These are phyloP conservation scores for Mycena filopes DNA, from an alignment of 768 basidiomycete genomes.

Conservation along the genomic window DNA sequence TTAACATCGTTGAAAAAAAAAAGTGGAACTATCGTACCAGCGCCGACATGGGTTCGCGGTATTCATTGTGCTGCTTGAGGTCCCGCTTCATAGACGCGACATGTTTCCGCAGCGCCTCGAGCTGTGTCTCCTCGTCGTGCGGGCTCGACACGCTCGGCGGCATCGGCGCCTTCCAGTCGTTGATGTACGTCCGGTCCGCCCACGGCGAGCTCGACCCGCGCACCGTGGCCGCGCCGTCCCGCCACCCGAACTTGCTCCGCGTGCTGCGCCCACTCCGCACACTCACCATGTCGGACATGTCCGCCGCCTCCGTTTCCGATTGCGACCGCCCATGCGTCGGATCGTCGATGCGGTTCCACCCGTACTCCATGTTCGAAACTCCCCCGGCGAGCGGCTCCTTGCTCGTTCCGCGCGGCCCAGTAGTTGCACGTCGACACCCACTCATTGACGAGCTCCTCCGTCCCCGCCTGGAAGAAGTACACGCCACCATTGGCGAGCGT, in stretches of 20 bases:
- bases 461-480: slow-evolving; percentile 99
- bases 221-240: slow-evolving; percentile 72
- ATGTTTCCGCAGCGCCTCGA: slow-evolving; percentile 90
- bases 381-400: slow-evolving; percentile 96
- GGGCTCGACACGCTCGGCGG: slow-evolving; percentile 85
- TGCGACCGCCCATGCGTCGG: slow-evolving; percentile 60
- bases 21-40: slow-evolving; percentile 66
- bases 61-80: slow-evolving; percentile 82
- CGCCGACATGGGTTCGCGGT: slow-evolving; percentile 83
- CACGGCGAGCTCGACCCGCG: slow-evolving; percentile 77
- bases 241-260: slow-evolving; percentile 79
- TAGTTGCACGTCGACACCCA: slow-evolving; percentile 99
- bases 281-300: slow-evolving; percentile 74
- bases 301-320: slow-evolving; percentile 67
- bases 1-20: slow-evolving; percentile 1
- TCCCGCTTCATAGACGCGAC: slow-evolving; percentile 80
- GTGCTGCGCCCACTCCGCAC: slow-evolving; percentile 80
- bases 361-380: slow-evolving; percentile 99
- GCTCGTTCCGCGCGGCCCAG: slow-evolving; percentile 95
- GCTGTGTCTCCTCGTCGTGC: slow-evolving; percentile 92
- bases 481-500: slow-evolving; percentile 89
- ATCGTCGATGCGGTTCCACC: slow-evolving; percentile 88
- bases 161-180: slow-evolving; percentile 94
- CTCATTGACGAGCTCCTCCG: slow-evolving; percentile 97
- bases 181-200: slow-evolving; percentile 80